Evolutionary conservation across 2,329 filamentous ascomycete genomes (phyloP).

Genomic region (Diaporthe capsici): DNA sequence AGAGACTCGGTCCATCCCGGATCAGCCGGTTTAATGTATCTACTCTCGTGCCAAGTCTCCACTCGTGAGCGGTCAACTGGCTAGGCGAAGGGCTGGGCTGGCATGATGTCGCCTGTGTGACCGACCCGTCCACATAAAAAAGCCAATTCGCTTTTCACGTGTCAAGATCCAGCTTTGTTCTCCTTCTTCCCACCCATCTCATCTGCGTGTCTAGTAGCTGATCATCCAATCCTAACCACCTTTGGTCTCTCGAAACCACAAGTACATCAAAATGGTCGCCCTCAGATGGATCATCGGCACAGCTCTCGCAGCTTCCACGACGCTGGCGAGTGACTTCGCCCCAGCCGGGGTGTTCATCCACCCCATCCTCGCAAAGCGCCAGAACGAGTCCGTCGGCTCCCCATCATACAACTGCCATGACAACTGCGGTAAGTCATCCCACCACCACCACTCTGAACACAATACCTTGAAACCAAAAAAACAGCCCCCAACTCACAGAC

Average conservation of each 20-base stretch:
- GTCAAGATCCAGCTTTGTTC: neutral
- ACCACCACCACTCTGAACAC: neutral
- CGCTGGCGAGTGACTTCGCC: slow-evolving; percentile 9
- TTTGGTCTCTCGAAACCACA: neutral
- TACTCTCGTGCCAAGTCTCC: neutral
- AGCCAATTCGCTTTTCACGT: slow-evolving; percentile 17
- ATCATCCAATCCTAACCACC: no score
- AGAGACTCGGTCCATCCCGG: neutral
- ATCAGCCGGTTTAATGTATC: neutral
- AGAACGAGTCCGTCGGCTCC: slow-evolving; percentile 52
- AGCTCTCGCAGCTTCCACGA: slow-evolving; percentile 27
- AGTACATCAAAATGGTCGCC: slow-evolving; percentile 17
- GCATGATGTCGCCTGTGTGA: neutral
- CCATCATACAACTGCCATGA: slow-evolving; percentile 60
- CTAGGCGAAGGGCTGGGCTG: neutral
- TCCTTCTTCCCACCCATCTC: neutral
- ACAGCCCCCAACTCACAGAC: neutral
- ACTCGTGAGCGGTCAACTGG: neutral
- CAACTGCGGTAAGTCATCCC: slow-evolving; percentile 55
- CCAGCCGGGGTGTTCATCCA: slow-evolving; percentile 2
- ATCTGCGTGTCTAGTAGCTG: neutral
- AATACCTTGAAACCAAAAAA: neutral
- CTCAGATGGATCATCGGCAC: slow-evolving; percentile 30
- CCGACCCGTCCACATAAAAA: slow-evolving; percentile 5
- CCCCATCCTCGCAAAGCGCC: slow-evolving; percentile 47